These are phyloP conservation scores for Stagonosporopsis cucurbitacearum DNA, from an alignment of 2,329 filamentous ascomycete genomes.

Conservation along the genomic window DNA sequence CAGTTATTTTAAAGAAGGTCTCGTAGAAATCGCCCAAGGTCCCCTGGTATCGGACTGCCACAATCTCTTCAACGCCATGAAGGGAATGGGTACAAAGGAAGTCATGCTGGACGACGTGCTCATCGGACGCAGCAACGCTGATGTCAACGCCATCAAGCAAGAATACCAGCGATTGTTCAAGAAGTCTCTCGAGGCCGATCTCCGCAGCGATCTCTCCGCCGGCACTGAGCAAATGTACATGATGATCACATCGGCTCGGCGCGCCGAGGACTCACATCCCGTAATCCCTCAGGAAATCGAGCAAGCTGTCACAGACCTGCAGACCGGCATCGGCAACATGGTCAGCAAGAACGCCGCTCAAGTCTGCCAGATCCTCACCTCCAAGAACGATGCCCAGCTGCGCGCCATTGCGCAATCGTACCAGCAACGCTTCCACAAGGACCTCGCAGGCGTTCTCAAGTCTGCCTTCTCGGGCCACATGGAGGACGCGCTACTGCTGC, in stretches of 20 bases:
- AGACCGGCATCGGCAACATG: conserved; percentile 69
- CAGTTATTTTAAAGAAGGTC: conserved; percentile 74
- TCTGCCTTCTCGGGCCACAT: conserved; percentile 92
- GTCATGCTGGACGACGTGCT: conserved; percentile 84
- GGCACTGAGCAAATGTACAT: conserved; percentile 87
- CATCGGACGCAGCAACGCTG: conserved; percentile 82
- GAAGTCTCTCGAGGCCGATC: conserved; percentile 71
- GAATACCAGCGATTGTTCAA: conserved; percentile 74
- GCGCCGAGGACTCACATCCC: conserved; percentile 78
- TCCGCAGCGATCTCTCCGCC: conserved; percentile 80
- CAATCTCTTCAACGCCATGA: conserved; percentile 73
- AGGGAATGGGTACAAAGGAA: conserved; percentile 86
- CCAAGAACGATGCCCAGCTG: conserved; percentile 81
- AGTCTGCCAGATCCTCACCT: conserved; percentile 79
- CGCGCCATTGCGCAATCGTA: conserved; percentile 81
- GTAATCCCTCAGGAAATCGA: conserved; percentile 77
- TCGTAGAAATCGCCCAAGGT: conserved; percentile 78
- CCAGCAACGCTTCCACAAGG: conserved; percentile 71
- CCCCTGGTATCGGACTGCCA: conserved; percentile 79
- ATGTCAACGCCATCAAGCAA: conserved; percentile 83
- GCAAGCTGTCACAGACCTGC: conserved; percentile 76
- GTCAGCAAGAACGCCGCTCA: conserved; percentile 75
- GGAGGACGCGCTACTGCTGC: conserved; percentile 80
- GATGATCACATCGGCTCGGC: conserved; percentile 76
- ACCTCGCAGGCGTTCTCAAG: conserved; percentile 75